Base-by-base conservation (phyloP, 208 protist genomes). In the Leishmania tarentolae region DNA sequence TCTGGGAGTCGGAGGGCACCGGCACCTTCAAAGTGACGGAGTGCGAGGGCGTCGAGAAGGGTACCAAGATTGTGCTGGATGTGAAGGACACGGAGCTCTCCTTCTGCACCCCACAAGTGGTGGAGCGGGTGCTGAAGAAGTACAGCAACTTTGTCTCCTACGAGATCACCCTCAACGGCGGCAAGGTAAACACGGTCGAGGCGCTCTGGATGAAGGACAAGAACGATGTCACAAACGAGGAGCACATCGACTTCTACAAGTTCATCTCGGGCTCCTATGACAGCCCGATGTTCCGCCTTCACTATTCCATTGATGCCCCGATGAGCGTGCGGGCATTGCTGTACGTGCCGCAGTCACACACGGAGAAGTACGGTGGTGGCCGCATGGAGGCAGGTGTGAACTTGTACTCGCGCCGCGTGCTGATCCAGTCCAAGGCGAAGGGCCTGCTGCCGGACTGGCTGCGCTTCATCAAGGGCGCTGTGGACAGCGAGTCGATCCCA, bases 111-210 rank as follows among this genome's bases (percentile, higher is more conserved):
- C 95, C 94, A 63, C 88, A 94, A 80, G 90, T 98, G 47, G 91
- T 99, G 69, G 94, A 99, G 85, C 93, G 91, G 7, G 97, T 99
- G 81, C 93, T 99, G 79, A 98, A 99, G 78, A 99, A 99, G 89
- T 99, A 99, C 94, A 98, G 93, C 85, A 99, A 98, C 88, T 99
- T 99, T 85, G 95, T 99, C 50, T 95, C 92, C 15, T 99, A 98
- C 90, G 97, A 99, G 75, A 99, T 99, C 79, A 93, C 79, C 2
- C 84, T 99, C 47, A 99, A 99, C 86, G 97, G 96, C 68, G 89
- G 91, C 15, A 90, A 93, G 68, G 93, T 99, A 17, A 99, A 99
- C 89, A 99, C 95, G 40, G 90, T 99, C 28, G 92, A 98, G 87
- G 96, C 99, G 24, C 89, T 99, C 17, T 99, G 99, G 98, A 98